These are phyloP conservation scores for Smallanthus sonchifolius DNA, from an alignment of 129 eudicot genomes.

Conservation along the genomic window DNA sequence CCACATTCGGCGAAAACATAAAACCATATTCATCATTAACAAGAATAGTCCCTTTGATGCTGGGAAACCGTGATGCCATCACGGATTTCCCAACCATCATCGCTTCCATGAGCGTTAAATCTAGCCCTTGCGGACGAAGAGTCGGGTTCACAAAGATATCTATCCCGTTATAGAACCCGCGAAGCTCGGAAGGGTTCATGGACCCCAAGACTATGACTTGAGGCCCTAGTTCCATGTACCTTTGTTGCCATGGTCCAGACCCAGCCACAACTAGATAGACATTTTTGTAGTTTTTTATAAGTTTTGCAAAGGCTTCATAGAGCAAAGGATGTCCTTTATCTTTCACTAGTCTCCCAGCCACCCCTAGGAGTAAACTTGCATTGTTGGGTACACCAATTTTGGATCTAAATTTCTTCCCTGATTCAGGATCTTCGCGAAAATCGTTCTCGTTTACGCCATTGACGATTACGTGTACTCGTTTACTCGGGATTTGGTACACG, in stretches of 20 bases:
- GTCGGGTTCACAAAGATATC: conserved; percentile 91
- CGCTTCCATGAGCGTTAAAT: conserved; percentile 91
- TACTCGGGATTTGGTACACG: conserved; percentile 83
- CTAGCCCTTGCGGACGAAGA: conserved; percentile 92
- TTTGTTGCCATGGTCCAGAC: conserved; percentile 76
- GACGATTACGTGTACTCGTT: conserved; percentile 78
- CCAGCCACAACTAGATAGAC: conserved; percentile 81
- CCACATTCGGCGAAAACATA: conserved; percentile 86
- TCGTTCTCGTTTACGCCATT: conserved; percentile 75
- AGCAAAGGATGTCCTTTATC: conserved; percentile 93
- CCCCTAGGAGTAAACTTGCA: conserved; percentile 79
- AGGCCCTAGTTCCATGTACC: conserved; percentile 71
- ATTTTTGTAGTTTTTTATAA: conserved; percentile 35
- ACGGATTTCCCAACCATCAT: conserved; percentile 94
- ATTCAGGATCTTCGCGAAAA: conserved; percentile 44
- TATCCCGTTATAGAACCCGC: conserved; percentile 77
- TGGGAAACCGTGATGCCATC: conserved; percentile 93
- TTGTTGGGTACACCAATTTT: conserved; percentile 61
- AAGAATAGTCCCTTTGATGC: conserved; percentile 78
- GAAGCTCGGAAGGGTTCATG: conserved; percentile 62
- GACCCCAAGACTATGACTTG: conserved; percentile 83
- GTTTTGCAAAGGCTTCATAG: conserved; percentile 60
- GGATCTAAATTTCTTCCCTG: conserved; percentile 55
- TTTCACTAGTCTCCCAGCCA: conserved; percentile 87
- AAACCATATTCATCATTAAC: conserved; percentile 76